Conservation (phyloP, 306 rosid genomes). For the Arachis stenosperma region DNA sequence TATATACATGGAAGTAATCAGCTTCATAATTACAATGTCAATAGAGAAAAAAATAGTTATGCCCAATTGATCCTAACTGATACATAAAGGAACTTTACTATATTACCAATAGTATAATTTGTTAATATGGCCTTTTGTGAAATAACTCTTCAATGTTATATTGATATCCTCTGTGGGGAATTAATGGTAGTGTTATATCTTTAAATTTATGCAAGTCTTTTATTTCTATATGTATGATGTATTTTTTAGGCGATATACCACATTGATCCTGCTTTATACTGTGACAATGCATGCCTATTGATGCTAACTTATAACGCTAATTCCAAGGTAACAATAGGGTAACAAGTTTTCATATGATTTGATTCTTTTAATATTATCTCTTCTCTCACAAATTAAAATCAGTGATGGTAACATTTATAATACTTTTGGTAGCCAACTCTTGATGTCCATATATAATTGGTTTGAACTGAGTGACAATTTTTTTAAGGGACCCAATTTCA, state of each 20-base stretch:
- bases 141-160: not conserved
- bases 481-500: slow-evolving; percentile 7
- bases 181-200: not conserved
- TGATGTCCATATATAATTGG: not conserved
- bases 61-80: too few relatives aligned
- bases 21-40: too few relatives aligned
- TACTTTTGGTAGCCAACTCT: slow-evolving; percentile 3
- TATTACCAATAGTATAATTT: not conserved
- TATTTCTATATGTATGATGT: not conserved
- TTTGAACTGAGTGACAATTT: not conserved
- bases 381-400: not conserved
- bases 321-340: not conserved
- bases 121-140: not conserved
- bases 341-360: not conserved
- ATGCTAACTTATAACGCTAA: not conserved
- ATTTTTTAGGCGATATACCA: slow-evolving; percentile 1
- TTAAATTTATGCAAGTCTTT: not conserved
- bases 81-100: too few relatives aligned
- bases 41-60: too few relatives aligned
- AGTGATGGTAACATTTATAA: slow-evolving; percentile 14
- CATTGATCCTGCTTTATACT: not conserved
- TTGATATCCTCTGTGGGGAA: not conserved
- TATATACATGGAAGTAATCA: too few relatives aligned
- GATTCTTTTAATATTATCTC: not conserved
- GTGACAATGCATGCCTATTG: slow-evolving; percentile 4